phyloP scores from a whole-genome alignment of 139 green algal genomes.

The Protoeuglena noctilucae region DNA sequence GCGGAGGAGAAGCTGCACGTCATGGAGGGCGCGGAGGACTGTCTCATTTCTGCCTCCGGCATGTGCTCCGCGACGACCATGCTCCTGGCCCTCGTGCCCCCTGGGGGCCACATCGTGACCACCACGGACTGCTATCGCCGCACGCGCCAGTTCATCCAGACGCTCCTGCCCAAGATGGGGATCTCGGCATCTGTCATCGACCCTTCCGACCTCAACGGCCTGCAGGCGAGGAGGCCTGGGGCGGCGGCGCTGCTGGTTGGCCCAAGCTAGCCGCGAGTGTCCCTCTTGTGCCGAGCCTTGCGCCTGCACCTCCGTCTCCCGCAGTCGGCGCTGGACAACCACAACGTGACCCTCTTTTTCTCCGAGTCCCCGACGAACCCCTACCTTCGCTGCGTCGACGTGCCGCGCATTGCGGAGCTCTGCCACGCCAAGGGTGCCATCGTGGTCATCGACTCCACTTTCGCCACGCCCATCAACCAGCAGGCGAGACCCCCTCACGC shows the following conservation, averaged over 20 bases:
- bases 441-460: slow-evolving; percentile 91
- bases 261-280: too few relatives aligned
- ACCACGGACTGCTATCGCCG: slow-evolving; percentile 98
- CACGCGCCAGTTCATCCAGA: slow-evolving; percentile 96
- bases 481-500: too few relatives aligned
- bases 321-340: slow-evolving; percentile 43
- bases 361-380: slow-evolving; percentile 97
- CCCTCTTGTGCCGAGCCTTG: too few relatives aligned
- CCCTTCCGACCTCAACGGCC: slow-evolving; percentile 65
- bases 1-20: slow-evolving; percentile 85
- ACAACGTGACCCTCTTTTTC: slow-evolving; percentile 82
- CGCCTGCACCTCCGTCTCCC: too few relatives aligned
- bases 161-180: slow-evolving; percentile 92
- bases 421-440: slow-evolving; percentile 31
- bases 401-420: slow-evolving; percentile 43
- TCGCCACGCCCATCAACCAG: slow-evolving; percentile 88
- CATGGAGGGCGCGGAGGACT: slow-evolving; percentile 93
- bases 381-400: slow-evolving; percentile 95
- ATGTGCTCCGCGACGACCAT: slow-evolving; percentile 98
- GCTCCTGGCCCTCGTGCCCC: slow-evolving; percentile 91
- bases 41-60: slow-evolving; percentile 71
- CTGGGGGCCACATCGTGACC: slow-evolving; percentile 92
- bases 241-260: too few relatives aligned
- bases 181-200: slow-evolving; percentile 88
- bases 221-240: too few relatives aligned